phyloP scores from a whole-genome alignment of 768 basidiomycete species.

The Pleurotus eryngii region DNA sequence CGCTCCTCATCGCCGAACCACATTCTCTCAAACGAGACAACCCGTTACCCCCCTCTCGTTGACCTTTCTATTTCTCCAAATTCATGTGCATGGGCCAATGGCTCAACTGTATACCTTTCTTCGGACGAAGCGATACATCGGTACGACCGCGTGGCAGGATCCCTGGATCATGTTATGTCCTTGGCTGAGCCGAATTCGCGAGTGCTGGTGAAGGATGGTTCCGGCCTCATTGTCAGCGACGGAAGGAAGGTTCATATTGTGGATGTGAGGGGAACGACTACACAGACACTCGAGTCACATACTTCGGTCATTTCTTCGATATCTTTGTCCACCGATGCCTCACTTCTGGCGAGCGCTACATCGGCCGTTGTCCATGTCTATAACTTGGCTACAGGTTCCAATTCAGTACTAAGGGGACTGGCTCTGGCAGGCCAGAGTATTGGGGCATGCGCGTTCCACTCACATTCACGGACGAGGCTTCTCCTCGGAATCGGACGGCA shows the following conservation, averaged over 20 bases:
- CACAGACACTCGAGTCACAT: constrained; percentile 51
- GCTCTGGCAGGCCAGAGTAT: constrained; percentile 34
- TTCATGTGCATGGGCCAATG: constrained; percentile 55
- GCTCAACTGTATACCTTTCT: constrained; percentile 50
- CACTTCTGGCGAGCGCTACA: constrained; percentile 57
- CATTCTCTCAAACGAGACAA: constrained; percentile 41
- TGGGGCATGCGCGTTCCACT: constrained; percentile 56
- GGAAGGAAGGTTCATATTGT: constrained; percentile 47
- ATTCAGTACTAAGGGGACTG: constrained; percentile 53
- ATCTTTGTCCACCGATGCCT: constrained; percentile 55
- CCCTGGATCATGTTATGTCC: constrained; percentile 40
- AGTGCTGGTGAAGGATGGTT: constrained; percentile 28
- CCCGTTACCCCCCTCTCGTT: constrained; percentile 33
- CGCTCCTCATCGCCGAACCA: constrained; percentile 48
- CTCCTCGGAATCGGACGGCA: constrained; percentile 51
- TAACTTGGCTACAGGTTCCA: constrained; percentile 52
- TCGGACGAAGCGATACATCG: constrained; percentile 43
- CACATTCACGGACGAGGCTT: constrained; percentile 57
- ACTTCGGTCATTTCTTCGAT: constrained; percentile 47
- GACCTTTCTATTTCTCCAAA: constrained; percentile 30
- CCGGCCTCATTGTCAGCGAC: constrained; percentile 44
- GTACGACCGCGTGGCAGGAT: constrained; percentile 47
- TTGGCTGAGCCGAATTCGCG: constrained; percentile 28
- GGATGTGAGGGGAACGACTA: constrained; percentile 40
- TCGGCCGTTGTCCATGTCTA: constrained; percentile 53